Evolutionary conservation across 2,329 filamentous ascomycete genomes (phyloP).

Genomic region (Shiraia sp.): DNA sequence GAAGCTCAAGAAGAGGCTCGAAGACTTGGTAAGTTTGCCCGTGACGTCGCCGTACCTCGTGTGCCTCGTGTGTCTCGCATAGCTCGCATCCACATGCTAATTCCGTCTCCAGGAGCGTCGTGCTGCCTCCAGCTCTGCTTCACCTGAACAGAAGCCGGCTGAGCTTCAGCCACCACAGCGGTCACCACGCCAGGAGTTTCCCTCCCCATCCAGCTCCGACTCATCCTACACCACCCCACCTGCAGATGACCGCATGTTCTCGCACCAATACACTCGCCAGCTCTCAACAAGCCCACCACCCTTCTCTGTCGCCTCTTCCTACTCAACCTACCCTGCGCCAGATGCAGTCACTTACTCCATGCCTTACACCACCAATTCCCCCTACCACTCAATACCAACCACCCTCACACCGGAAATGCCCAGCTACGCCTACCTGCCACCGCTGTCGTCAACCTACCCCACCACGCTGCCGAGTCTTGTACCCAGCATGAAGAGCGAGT

Average conservation of each 20-base stretch:
- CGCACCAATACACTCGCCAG: slow-evolving; percentile 67
- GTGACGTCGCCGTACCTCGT: slow-evolving; percentile 3
- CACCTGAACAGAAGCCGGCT: slow-evolving; percentile 61
- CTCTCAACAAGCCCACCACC: slow-evolving; percentile 73
- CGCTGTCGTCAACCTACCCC: slow-evolving; percentile 49
- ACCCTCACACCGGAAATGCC: slow-evolving; percentile 44
- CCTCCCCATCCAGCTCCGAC: slow-evolving; percentile 43
- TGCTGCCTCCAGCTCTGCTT: slow-evolving; percentile 66
- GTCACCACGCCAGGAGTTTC: slow-evolving; percentile 43
- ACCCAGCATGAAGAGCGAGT: slow-evolving; percentile 68
- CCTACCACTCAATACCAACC: slow-evolving; percentile 45
- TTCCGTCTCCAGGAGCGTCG: slow-evolving; percentile 62
- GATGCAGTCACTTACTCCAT: slow-evolving; percentile 65
- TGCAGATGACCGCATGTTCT: slow-evolving; percentile 70
- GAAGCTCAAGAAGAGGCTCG: slow-evolving; percentile 87
- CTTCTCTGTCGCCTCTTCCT: slow-evolving; percentile 56
- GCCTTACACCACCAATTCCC: slow-evolving; percentile 54
- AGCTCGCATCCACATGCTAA: slow-evolving; percentile 20
- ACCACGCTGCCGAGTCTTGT: slow-evolving; percentile 66
- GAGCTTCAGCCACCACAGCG: slow-evolving; percentile 52
- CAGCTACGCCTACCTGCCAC: slow-evolving; percentile 61
- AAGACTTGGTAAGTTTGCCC: slow-evolving; percentile 62
- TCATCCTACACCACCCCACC: slow-evolving; percentile 53
- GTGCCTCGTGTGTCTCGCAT: no score
- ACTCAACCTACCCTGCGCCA: slow-evolving; percentile 68